Percentiles rank a stretch among this genome's conserved stretches.
These are phyloP conservation scores for Camellia japonica DNA, from an alignment of 148 eudicot species.

Conservation along the genomic window DNA sequence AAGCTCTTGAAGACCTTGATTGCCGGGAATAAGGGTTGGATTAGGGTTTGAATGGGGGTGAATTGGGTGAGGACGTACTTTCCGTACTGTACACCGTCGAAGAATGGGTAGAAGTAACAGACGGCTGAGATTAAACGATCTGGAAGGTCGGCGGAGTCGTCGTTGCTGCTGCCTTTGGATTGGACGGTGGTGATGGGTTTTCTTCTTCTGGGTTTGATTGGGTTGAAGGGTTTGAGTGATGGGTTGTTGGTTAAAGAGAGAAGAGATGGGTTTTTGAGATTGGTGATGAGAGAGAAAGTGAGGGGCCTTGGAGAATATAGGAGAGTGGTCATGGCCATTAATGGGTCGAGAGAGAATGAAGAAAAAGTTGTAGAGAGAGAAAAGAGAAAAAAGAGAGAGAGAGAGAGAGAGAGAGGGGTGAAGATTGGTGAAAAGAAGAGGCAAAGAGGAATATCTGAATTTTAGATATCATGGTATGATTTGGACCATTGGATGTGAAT, in stretches of 20 bases:
- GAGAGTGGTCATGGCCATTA: slow-evolving; percentile 46
- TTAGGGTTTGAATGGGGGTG: slow-evolving; percentile 59
- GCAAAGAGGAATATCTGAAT: not conserved
- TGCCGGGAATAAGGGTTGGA: slow-evolving; percentile 77
- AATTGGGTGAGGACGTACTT: slow-evolving; percentile 71
- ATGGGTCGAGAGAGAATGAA: not conserved
- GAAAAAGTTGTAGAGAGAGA: not conserved
- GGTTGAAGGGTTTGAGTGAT: not conserved
- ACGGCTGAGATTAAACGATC: slow-evolving; percentile 89
- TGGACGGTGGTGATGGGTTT: slow-evolving; percentile 20
- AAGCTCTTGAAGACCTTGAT: slow-evolving; percentile 78
- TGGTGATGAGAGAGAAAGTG: slow-evolving; percentile 17
- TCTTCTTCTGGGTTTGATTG: slow-evolving; percentile 17
- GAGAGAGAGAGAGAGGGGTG: not conserved
- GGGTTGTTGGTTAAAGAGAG: slow-evolving; percentile 17
- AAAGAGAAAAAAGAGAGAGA: not conserved
- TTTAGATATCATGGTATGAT: not conserved
- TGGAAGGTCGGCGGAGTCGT: slow-evolving; percentile 44
- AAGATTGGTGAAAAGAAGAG: not conserved
- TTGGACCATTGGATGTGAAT: not conserved
- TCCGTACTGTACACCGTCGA: slow-evolving; percentile 87
- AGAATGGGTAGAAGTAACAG: slow-evolving; percentile 84
- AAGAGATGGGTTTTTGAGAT: slow-evolving; percentile 20
- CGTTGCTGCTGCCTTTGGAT: slow-evolving; percentile 34
- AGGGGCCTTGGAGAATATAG: slow-evolving; percentile 34